Evolutionary conservation across 2,329 filamentous ascomycete species (phyloP), one percentile per base, ranked within the genome.

Genomic region (Botrytis sinoallii): DNA sequence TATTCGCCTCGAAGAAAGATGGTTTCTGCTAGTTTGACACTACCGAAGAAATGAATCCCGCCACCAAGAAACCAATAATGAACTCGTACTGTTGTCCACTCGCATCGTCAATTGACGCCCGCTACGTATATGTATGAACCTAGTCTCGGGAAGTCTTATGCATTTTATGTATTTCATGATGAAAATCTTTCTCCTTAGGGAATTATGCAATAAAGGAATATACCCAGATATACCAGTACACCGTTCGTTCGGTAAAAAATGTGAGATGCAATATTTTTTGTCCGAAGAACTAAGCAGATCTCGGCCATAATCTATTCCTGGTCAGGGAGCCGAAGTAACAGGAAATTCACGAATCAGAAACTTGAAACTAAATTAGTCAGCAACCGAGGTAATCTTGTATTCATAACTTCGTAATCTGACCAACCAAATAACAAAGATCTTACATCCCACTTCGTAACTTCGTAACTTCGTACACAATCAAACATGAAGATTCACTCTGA

Each of bases 361-460:
- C 8, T n/a, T 4, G 20, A n/a, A n/a, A 29, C 55, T 35, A 38
- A 22, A 35, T 70, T 46, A 61, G 52, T 70, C 55, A 70, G 68
- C 68, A 35, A 61, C 68, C 68, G 42, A 72, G 55, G 40, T 29
- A 35, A 72, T 72, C 40, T 29, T 60, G 40, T 32, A 16, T 29
- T 14, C n/a, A 57, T 22, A 7, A 60, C 63, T 29, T 72, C 71
- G 71, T 72, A 72, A 72, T 68, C 63, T 68, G 71, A 61, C 71
- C 71, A 72, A 72, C 60, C 70, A 72, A 22, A 68, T 20, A 20
- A 22, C 48, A 42, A 57, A 55, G 38, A 72, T 72, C 61, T 72
- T 38, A 29, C 65, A 68, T 57, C n/a, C 52, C 52, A 29, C n/a
- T 57, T 57, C 14, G 52, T 57, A 57, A 52, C 46, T 52, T 52